Base-by-base conservation (phyloP, 306 rosid species). In the Delonix regia region DNA sequence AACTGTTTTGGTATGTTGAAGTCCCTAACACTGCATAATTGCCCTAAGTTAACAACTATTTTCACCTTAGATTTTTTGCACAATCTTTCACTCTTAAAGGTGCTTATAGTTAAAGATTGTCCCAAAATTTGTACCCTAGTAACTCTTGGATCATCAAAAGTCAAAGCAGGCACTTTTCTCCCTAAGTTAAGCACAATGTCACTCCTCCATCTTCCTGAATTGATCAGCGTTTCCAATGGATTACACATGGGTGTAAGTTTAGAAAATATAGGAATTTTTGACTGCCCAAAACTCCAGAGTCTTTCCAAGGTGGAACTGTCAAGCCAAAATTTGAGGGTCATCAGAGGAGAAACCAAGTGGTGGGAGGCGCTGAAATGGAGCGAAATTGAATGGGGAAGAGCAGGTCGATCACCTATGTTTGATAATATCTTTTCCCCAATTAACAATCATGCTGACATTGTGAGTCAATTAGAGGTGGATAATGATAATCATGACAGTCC, bases 11-110 rank as follows among this genome's bases (percentile, higher is more conserved):
- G 56, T 18, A 49, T 74, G 73, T 13, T 80, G 0, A 77, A 71
- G 63, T 71, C 19, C 28, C 36, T 80, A 14, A 7, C 39, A 38
- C 28, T 84, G 55, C 76, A 81, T 6, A 80, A 55, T 55, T 84
- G 87, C 11, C 82, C 84, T 39, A 24, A 36, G 12, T 47, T 56
- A 56, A 56, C 62, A 24, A 56, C 33, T 56, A 7, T 56, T 56
- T 56, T 56, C 34, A 56, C 62, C 33, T 11, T 56, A 33, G 62
- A 56, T 56, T 56, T 56, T 56, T 15, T 56, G 16, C 16, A 16
- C 33, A 56, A 56, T 13, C 62, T 56, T 24, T 56, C 62, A 11
- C 62, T 56, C 16, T 56, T 56, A 28, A 56, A 24, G 28, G 34
- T 9, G 33, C 62, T 56, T 56, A 7, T 56, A 56, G 62, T 56